Base-by-base conservation (phyloP, 371 early-diverging fungal genomes). In the Rhizopus sp. region DNA sequence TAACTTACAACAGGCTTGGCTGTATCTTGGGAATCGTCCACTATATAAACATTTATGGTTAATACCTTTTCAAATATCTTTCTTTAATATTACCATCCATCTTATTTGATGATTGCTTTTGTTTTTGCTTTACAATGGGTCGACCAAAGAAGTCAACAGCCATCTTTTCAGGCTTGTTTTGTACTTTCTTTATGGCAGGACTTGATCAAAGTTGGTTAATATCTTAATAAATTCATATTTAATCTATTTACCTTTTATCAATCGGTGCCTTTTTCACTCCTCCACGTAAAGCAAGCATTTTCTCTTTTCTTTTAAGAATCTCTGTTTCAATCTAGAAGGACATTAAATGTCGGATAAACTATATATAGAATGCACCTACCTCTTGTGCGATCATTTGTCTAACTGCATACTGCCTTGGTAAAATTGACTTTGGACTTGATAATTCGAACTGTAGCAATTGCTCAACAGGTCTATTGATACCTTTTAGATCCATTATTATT, bases 361-460 rank as follows among this genome's bases (percentile, higher is more conserved):
- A 17, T 30, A 37, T 5, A 30, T 30, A 48, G 30, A 31, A 52
- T 31, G 3, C 17, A n/a, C 41, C 45, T 76, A 92, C 87, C 81
- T 93, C 90, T 53, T 85, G 87, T 2, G 92, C 68, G 56, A 94
- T 83, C 60, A 94, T 64, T 68, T 92, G 93, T 46, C 89, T 81
- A 7, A 88, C 82, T 0, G 88, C 87, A 61, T 89, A 88, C n/a
- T 84, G 77, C 34, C 69, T 84, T 4, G 87, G 75, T 57, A 90
- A 60, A 10, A 86, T 55, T 3, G 62, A 56, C 49, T 80, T 82
- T 8, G 53, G 53, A 16, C 64, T 63, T 23, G 68, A 67, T 9
- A 62, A 41, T 8, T 81, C 68, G 56, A 77, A 82, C 5, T 70
- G 55, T 1, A 82, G 63, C 1, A 87, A 48, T 49, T 77, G 71